Percentiles rank a stretch among this genome's conserved stretches.
Evolutionary conservation across 2,329 filamentous ascomycete genomes (phyloP).

Genomic region (Leptographium galeiforme): DNA sequence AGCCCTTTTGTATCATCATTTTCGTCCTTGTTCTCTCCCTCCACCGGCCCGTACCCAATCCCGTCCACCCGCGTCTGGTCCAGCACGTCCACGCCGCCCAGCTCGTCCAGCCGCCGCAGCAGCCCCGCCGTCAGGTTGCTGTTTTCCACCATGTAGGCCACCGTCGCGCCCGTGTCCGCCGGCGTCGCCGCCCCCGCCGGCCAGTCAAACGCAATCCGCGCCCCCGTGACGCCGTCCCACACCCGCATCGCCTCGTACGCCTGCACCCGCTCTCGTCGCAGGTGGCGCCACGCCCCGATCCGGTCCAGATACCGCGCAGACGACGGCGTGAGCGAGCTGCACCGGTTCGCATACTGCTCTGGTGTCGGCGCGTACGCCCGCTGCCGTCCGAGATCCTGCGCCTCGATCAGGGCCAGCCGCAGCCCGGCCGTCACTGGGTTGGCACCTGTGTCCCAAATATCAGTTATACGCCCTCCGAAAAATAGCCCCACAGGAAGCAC

Average conservation of each 20-base stretch:
- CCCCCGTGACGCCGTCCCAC: slow-evolving; percentile 86
- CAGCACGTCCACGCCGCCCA: slow-evolving; percentile 57
- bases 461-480: background rate
- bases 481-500: slow-evolving; percentile 13
- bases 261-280: slow-evolving; percentile 63
- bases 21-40: background rate
- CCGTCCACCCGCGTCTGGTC: slow-evolving; percentile 65
- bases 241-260: slow-evolving; percentile 94
- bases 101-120: slow-evolving; percentile 54
- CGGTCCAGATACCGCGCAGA: slow-evolving; percentile 71
- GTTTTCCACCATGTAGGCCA: slow-evolving; percentile 97
- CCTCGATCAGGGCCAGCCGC: slow-evolving; percentile 79
- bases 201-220: slow-evolving; percentile 83
- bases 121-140: slow-evolving; percentile 73
- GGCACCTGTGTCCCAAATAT: slow-evolving; percentile 38
- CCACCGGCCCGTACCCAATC: slow-evolving; percentile 53
- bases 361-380: slow-evolving; percentile 52
- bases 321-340: slow-evolving; percentile 82
- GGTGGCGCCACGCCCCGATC: slow-evolving; percentile 75
- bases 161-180: slow-evolving; percentile 35
- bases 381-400: slow-evolving; percentile 64
- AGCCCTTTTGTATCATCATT: slow-evolving; percentile 17
- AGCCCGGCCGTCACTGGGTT: slow-evolving; percentile 63
- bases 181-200: slow-evolving; percentile 25
- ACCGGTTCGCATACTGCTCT: slow-evolving; percentile 77